Conservation (phyloP, 2,329 filamentous ascomycete genomes). For the Hypoxylon sp. region DNA sequence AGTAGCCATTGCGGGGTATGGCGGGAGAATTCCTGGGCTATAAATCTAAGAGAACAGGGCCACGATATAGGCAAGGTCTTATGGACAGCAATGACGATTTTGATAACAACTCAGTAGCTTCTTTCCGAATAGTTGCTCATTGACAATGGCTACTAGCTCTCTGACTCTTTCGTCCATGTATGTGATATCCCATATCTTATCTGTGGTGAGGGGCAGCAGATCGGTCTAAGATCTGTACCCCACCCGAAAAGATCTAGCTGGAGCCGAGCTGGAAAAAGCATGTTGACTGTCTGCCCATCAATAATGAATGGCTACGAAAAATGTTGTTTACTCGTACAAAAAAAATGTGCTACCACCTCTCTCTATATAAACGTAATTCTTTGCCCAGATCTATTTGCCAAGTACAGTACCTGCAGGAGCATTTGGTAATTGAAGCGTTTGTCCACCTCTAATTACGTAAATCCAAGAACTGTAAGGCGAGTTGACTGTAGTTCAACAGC, state of each 20-base stretch:
- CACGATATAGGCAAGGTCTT: neutral
- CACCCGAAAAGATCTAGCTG: slow-evolving; percentile 15
- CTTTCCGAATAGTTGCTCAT: slow-evolving; percentile 25
- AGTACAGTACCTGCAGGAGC: neutral
- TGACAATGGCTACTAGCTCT: slow-evolving; percentile 6
- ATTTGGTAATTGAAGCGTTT: neutral
- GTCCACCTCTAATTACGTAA: neutral
- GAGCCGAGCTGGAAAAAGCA: neutral
- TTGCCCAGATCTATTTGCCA: neutral
- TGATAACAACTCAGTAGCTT: neutral
- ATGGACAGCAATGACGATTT: neutral
- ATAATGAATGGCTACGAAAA: neutral
- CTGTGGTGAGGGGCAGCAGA: slow-evolving; percentile 39
- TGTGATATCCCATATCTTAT: slow-evolving; percentile 29
- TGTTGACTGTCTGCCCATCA: neutral
- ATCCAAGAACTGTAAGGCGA: neutral
- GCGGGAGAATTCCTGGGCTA: neutral
- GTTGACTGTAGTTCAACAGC: neutral
- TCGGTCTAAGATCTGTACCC: slow-evolving; percentile 28
- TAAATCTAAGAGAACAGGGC: neutral
- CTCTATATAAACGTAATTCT: neutral
- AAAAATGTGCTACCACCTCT: neutral
- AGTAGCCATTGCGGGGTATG: slow-evolving; percentile 49
- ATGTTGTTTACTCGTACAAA: neutral
- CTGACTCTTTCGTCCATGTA: neutral